Percentiles rank a stretch among this genome's conserved stretches.
These are phyloP conservation scores for Clarireedia sp. DNA, from an alignment of 2,329 filamentous ascomycete species.

Conservation along the genomic window DNA sequence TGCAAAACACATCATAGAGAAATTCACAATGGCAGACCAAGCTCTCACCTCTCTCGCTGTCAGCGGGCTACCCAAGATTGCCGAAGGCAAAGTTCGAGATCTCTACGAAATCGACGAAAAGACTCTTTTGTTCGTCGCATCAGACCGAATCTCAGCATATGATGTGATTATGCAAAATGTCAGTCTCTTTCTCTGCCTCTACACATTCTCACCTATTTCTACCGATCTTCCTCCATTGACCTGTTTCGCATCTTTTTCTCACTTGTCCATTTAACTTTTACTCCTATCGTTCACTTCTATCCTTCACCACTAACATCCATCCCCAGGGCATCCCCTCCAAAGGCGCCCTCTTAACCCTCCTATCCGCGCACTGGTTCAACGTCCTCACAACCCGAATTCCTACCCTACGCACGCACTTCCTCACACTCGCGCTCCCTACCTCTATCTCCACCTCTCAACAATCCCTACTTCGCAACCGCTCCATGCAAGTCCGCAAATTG, in stretches of 20 bases:
- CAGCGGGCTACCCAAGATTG: slow-evolving; percentile 3
- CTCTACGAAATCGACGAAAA: slow-evolving; percentile 64
- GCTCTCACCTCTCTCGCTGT: slow-evolving; percentile 2
- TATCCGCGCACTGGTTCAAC: slow-evolving; percentile 62
- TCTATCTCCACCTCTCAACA: slow-evolving; percentile 36
- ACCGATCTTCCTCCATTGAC: slow-evolving; percentile 19
- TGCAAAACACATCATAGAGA: neutral
- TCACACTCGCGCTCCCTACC: slow-evolving; percentile 48
- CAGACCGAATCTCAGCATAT: slow-evolving; percentile 90
- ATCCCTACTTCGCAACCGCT: slow-evolving; percentile 42
- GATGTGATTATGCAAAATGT: slow-evolving; percentile 84
- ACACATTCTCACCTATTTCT: neutral
- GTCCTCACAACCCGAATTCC: slow-evolving; percentile 50
- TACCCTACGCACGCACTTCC: slow-evolving; percentile 53
- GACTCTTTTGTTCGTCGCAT: slow-evolving; percentile 73
- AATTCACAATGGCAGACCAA: neutral
- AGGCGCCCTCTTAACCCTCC: slow-evolving; percentile 57
- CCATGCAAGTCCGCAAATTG: slow-evolving; percentile 58
- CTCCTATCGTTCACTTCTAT: slow-evolving; percentile 13
- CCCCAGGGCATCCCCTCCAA: slow-evolving; percentile 59
- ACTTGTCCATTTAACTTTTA: slow-evolving; percentile 28
- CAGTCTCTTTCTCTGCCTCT: slow-evolving; percentile 37
- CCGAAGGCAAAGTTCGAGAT: slow-evolving; percentile 65
- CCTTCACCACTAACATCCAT: slow-evolving; percentile 20
- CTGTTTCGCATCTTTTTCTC: neutral